Percentiles rank a stretch among this genome's conserved stretches.
phyloP scores from a whole-genome alignment of 176 grass and related monocot genomes.

The Cenchrus purpureus region DNA sequence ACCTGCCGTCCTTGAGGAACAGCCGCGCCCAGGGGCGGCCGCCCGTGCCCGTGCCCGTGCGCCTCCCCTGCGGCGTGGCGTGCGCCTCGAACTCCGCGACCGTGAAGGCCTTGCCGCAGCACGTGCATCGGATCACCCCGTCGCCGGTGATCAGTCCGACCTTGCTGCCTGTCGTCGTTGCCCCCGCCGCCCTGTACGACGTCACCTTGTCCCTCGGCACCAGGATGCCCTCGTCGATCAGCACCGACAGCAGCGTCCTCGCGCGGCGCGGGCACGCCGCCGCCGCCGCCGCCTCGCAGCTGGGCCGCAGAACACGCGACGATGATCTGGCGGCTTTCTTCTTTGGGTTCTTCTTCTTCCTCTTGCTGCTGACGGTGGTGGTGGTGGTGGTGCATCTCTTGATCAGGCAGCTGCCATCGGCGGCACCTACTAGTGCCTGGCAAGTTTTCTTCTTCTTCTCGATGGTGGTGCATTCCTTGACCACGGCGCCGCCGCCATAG shows the following conservation, averaged over 20 bases:
- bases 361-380: background rate
- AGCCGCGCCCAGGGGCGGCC: constrained; percentile 20
- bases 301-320: constrained; percentile 24
- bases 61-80: background rate
- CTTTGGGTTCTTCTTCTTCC: background rate
- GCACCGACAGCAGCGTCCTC: constrained; percentile 53
- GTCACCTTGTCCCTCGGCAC: constrained; percentile 44
- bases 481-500: background rate
- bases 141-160: constrained; percentile 48
- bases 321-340: background rate
- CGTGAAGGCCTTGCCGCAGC: constrained; percentile 55
- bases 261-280: constrained; percentile 10
- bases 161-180: constrained; percentile 3
- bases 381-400: constrained; percentile 7
- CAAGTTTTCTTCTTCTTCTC: background rate
- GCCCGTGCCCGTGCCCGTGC: background rate
- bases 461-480: constrained; percentile 10
- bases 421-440: background rate
- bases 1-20: constrained; percentile 60
- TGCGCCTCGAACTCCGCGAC: constrained; percentile 58
- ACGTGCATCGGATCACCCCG: constrained; percentile 51
- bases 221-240: constrained; percentile 60
- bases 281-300: background rate
- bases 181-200: constrained; percentile 33
- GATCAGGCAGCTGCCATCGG: background rate